Evolutionary conservation across 257 asterid genomes (phyloP).

Genomic region (Paulownia fortunei): DNA sequence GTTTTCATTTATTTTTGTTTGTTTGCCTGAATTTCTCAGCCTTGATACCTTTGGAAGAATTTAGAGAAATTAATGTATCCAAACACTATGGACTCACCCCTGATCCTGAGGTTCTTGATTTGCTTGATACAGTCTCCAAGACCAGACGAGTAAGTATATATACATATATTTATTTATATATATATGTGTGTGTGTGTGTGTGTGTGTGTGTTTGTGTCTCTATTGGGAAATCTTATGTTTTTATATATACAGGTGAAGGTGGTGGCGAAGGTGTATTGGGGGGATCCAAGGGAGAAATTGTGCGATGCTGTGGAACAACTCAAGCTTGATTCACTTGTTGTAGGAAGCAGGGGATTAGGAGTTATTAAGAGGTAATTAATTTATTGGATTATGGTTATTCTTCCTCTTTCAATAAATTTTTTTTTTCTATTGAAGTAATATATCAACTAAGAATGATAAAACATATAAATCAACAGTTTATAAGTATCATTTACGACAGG

Average conservation of each 20-base stretch:
- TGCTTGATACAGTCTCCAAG: slow-evolving; percentile 63
- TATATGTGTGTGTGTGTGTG: background rate
- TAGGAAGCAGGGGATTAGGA: slow-evolving; percentile 85
- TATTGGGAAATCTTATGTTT: background rate
- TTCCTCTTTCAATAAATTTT: background rate
- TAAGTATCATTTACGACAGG: no score
- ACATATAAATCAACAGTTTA: background rate
- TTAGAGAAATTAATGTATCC: slow-evolving; percentile 60
- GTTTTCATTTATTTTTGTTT: background rate
- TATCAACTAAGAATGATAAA: background rate
- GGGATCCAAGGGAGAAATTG: slow-evolving; percentile 81
- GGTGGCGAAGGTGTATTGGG: slow-evolving; percentile 86
- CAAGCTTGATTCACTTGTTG: slow-evolving; percentile 64
- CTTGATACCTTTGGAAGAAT: slow-evolving; percentile 73
- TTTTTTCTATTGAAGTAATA: background rate
- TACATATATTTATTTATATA: no score
- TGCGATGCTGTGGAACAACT: slow-evolving; percentile 72
- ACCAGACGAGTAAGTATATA: slow-evolving; percentile 40
- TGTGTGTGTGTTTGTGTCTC: background rate
- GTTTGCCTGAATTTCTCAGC: slow-evolving; percentile 46
- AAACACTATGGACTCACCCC: slow-evolving; percentile 72
- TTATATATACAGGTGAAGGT: slow-evolving; percentile 50
- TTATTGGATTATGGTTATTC: background rate
- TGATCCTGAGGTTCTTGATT: slow-evolving; percentile 73
- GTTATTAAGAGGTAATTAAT: slow-evolving; percentile 61